These are phyloP conservation scores for Alternaria metachromatica DNA, from an alignment of 2,329 filamentous ascomycete species.

Conservation along the genomic window DNA sequence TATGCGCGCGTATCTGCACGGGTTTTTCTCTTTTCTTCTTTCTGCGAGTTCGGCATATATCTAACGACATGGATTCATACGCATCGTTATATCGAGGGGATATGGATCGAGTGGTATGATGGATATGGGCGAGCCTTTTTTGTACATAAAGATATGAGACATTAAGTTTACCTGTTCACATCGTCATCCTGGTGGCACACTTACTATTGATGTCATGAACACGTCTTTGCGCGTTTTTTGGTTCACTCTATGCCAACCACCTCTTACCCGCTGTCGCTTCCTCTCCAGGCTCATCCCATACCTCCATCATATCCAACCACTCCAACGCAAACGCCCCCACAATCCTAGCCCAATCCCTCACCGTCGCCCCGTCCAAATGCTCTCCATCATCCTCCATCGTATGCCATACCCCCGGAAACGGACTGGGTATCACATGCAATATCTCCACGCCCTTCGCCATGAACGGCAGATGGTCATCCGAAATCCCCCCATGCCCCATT, in stretches of 20 bases:
- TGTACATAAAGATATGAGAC: constrained; percentile 18
- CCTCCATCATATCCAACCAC: constrained; percentile 82
- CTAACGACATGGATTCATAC: constrained; percentile 10
- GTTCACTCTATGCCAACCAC: not conserved
- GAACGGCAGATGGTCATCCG: constrained; percentile 93
- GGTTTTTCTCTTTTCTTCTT: not conserved
- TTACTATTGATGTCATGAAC: not conserved
- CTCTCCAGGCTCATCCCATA: constrained; percentile 33
- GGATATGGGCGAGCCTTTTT: constrained; percentile 15
- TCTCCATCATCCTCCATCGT: constrained; percentile 80
- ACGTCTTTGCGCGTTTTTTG: not conserved
- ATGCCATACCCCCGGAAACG: constrained; percentile 89
- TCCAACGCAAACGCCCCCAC: constrained; percentile 85
- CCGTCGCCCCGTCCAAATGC: constrained; percentile 79
- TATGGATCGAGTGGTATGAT: constrained; percentile 7
- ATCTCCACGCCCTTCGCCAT: constrained; percentile 85
- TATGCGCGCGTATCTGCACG: constrained; percentile 1
- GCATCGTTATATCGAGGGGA: constrained; percentile 16
- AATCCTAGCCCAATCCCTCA: constrained; percentile 87
- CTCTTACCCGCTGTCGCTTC: not conserved
- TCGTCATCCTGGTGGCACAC: not conserved
- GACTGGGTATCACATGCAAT: constrained; percentile 84
- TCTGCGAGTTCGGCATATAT: constrained; percentile 11
- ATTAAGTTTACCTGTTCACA: not conserved
- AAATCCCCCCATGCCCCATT: constrained; percentile 57